A percentile compares a stretch with the other conserved stretches of the same genome.
phyloP scores from a whole-genome alignment of 257 asterid genomes.

The Penstemon newberryi region DNA sequence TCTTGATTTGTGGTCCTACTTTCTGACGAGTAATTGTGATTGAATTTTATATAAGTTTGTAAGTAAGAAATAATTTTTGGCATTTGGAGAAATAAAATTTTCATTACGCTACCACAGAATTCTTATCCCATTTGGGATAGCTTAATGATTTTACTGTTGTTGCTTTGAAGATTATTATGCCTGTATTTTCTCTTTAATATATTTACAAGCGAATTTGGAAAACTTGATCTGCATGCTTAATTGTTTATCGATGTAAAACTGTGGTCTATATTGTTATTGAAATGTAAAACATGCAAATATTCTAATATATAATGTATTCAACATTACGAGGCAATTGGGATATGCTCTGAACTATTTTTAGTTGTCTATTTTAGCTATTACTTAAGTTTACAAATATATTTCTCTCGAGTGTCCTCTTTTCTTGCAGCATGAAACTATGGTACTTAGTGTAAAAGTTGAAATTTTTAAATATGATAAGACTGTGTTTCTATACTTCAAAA shows the following conservation, averaged over 20 bases:
- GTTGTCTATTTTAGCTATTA: conserved; percentile 4
- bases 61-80: background rate
- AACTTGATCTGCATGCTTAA: conserved; percentile 15
- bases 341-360: background rate
- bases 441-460: background rate
- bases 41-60: conserved; percentile 9
- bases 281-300: background rate
- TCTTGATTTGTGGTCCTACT: conserved; percentile 25
- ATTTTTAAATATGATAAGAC: background rate
- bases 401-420: conserved; percentile 11
- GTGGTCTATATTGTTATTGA: background rate
- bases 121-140: conserved; percentile 17
- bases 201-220: conserved; percentile 11
- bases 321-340: background rate
- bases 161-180: conserved; percentile 5
- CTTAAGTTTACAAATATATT: conserved; percentile 11
- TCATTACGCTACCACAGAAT: conserved; percentile 18
- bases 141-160: conserved; percentile 5
- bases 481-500: background rate
- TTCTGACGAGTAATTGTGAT: conserved; percentile 15
- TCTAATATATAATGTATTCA: background rate
- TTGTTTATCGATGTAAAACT: conserved; percentile 13
- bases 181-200: conserved; percentile 19
- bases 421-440: background rate
- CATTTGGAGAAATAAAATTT: conserved; percentile 13